Evolutionary conservation across 176 grass and related monocot genomes (phyloP), one percentile per base, ranked within the genome.

Genomic region (Pharus latifolius): DNA sequence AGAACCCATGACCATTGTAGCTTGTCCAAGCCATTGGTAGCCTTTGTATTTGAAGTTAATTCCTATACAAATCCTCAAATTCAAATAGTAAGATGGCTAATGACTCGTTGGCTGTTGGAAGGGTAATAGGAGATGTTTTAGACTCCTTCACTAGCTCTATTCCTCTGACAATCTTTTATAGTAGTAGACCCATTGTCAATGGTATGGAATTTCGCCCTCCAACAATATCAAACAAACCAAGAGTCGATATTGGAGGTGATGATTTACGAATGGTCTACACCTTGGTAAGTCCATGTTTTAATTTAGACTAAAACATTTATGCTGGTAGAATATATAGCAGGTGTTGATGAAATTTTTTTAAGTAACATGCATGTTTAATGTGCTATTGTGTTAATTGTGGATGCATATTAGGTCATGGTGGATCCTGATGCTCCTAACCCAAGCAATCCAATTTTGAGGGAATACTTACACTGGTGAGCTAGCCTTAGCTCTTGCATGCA

Each of bases 351-450:
- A n/a, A n/a, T n/a, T n/a, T n/a, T n/a, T n/a, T n/a, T n/a, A n/a
- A n/a, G n/a, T n/a, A n/a, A n/a, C n/a, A n/a, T n/a, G n/a, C n/a
- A n/a, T n/a, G n/a, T n/a, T n/a, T n/a, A n/a, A n/a, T n/a, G n/a
- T n/a, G n/a, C n/a, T n/a, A n/a, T n/a, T n/a, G n/a, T n/a, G n/a
- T n/a, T n/a, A n/a, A 64, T 38, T 63, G 35, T 56, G 27, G 18
- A 60, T 82, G 19, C 30, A 10, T 67, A 9, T 49, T 46, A 97
- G 93, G 53, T 97, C 49, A 90, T 97, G 93, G 78, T 92, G 52
- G 89, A 97, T 78, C 93, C 93, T 20, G 93, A 97, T 58, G 86
- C 93, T 34, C 93, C 93, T 0, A 97, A 78, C 60, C 93, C 93
- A 15, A 97, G 89, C 79, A 85, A 85, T 34, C 89, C 86, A 24